These are phyloP conservation scores for Penicillium sp. DNA, from an alignment of 2,329 filamentous ascomycete species.

Conservation along the genomic window DNA sequence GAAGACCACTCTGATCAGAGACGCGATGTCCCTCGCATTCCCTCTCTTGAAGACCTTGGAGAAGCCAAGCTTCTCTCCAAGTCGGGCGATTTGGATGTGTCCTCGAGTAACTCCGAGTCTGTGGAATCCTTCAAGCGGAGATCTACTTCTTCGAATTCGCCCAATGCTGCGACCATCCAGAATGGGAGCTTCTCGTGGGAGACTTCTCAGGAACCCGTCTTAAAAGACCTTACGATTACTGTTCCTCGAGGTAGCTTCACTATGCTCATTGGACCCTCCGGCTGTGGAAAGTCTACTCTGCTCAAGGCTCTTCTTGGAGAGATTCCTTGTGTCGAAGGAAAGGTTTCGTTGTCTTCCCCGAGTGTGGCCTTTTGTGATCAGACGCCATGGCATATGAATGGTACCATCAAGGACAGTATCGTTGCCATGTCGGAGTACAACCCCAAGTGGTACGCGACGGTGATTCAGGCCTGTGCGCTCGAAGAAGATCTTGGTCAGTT, in stretches of 20 bases:
- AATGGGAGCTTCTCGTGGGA: slow-evolving; percentile 49
- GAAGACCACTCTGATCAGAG: slow-evolving; percentile 28
- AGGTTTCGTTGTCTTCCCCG: slow-evolving; percentile 28
- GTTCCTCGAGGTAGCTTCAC: slow-evolving; percentile 45
- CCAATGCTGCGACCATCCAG: slow-evolving; percentile 40
- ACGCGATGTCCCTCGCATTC: slow-evolving; percentile 6
- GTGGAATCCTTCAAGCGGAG: slow-evolving; percentile 21
- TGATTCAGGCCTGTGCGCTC: slow-evolving; percentile 37
- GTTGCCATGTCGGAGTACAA: slow-evolving; percentile 36
- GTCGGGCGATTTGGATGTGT: slow-evolving; percentile 22
- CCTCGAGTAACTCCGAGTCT: slow-evolving; percentile 23
- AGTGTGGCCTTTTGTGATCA: slow-evolving; percentile 43
- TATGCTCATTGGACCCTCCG: slow-evolving; percentile 50
- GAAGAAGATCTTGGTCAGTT: slow-evolving; percentile 40
- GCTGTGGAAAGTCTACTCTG: slow-evolving; percentile 52
- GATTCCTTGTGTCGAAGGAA: slow-evolving; percentile 33
- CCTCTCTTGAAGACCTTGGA: slow-evolving; percentile 18
- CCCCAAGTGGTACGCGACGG: slow-evolving; percentile 35
- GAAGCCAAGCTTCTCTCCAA: slow-evolving; percentile 19
- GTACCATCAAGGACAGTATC: slow-evolving; percentile 41
- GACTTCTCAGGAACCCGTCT: slow-evolving; percentile 36
- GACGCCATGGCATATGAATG: slow-evolving; percentile 41
- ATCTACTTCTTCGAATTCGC: slow-evolving; percentile 8
- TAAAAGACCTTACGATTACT: slow-evolving; percentile 41
- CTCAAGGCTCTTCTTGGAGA: slow-evolving; percentile 46